phyloP scores from a whole-genome alignment of 306 rosid species.

The Astragalus membranaceus region DNA sequence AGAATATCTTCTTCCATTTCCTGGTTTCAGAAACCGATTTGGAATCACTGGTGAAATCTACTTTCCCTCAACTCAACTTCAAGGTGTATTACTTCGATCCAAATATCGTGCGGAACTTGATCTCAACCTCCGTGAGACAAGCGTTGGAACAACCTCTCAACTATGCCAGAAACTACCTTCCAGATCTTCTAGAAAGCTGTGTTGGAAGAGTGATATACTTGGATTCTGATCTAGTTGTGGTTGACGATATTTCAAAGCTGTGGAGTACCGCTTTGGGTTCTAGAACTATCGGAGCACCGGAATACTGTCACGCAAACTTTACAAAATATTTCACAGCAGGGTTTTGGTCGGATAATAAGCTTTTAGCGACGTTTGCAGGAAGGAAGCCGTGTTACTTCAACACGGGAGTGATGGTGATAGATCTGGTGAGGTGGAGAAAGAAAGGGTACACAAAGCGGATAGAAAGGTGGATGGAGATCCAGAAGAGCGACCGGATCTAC shows the following conservation, averaged over 20 bases:
- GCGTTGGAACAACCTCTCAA: slow-evolving; percentile 73
- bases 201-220: slow-evolving; percentile 58
- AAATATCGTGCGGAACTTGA: slow-evolving; percentile 39
- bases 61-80: slow-evolving; percentile 57
- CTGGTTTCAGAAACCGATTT: slow-evolving; percentile 50
- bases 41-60: slow-evolving; percentile 44
- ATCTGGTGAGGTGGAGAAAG: slow-evolving; percentile 61
- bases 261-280: slow-evolving; percentile 48
- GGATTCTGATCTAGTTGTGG: slow-evolving; percentile 68
- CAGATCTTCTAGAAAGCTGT: slow-evolving; percentile 54
- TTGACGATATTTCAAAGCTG: slow-evolving; percentile 54
- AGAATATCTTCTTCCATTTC: slow-evolving; percentile 67
- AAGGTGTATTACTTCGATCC: slow-evolving; percentile 68
- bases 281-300: slow-evolving; percentile 65
- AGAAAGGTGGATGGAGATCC: slow-evolving; percentile 76
- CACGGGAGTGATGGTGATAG: slow-evolving; percentile 86
- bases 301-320: slow-evolving; percentile 76
- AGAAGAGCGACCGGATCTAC: slow-evolving; percentile 61
- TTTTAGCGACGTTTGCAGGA: slow-evolving; percentile 26
- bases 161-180: slow-evolving; percentile 69
- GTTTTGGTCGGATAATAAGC: slow-evolving; percentile 43
- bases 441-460: slow-evolving; percentile 40
- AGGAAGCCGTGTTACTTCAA: slow-evolving; percentile 70
- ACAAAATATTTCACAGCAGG: slow-evolving; percentile 54
- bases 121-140: slow-evolving; percentile 71